Base-by-base conservation (phyloP, 108 stramenopile species). In the Conticribra weissflogii region DNA sequence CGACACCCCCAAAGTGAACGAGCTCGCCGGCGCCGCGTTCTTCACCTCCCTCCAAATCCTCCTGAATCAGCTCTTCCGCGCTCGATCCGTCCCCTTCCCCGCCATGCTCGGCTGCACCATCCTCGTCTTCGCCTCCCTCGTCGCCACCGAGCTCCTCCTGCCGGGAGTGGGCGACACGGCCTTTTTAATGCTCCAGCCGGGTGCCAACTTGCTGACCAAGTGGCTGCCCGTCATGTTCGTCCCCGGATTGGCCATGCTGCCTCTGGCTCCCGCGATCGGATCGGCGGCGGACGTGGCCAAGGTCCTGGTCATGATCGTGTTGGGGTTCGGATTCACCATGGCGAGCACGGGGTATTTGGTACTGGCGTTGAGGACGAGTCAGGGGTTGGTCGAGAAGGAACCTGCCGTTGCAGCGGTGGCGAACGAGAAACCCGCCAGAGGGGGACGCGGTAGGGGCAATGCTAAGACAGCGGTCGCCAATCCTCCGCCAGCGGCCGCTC, bases 171-270 rank as follows among this genome's bases (percentile, higher is more conserved):
- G 87, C 28, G 82, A 87, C 32, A 31, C 67, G 16, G 82, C 83
- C 2, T 85, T 78, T 58, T 54, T 78, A 21, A 25, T 61, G 29
- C 63, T 94, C 51, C 57, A 70, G 28, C 93, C 93, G 1, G 93
- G 87, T 31, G 47, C 90, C 2, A 82, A 66, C 32, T 53, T 91
- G 5, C 71, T 94, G 67, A 82, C 93, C 31, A 91, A 91, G 53
- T 94, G 93, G 93, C 71, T 94, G 22, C 87, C 90, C 2, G 87
- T 88, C 15, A 84, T 94, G 72, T 94, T 91, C 56, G 90, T 94
- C 15, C 93, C 93, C n/a, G 86, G 90, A 36, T 63, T 94, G 59
- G 89, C 85, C 12, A 84, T 90, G 86, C 48, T 94, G 31, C 93
- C 93, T 45, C 56, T 91, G 62, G 87, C 90, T 24, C 87, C 87